phyloP scores from a whole-genome alignment of 305 asterid species.

The Rubia balearica region DNA sequence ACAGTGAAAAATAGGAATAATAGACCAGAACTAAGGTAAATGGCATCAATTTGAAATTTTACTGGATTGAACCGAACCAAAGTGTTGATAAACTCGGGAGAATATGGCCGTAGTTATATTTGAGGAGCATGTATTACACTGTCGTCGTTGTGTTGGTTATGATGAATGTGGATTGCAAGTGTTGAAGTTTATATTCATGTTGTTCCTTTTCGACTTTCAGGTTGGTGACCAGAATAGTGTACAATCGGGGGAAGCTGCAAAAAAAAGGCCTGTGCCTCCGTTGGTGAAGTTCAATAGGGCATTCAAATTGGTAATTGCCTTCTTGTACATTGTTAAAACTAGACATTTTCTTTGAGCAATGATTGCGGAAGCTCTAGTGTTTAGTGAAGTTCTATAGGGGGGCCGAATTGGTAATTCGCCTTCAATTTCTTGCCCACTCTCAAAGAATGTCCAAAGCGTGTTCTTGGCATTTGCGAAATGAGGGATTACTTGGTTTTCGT shows the following conservation, averaged over 20 bases:
- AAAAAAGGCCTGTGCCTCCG: constrained; percentile 37
- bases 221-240: constrained; percentile 25
- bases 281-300: constrained; percentile 50
- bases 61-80: too few species aligned
- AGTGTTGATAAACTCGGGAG: too few species aligned
- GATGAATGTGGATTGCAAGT: background rate
- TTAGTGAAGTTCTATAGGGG: constrained; percentile 50
- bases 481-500: background rate
- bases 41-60: too few species aligned
- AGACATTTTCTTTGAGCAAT: background rate
- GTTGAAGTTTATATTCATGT: background rate
- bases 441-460: background rate
- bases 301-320: constrained; percentile 45
- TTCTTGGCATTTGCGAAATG: background rate
- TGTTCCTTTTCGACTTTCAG: constrained; percentile 1
- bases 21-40: too few species aligned
- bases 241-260: constrained; percentile 27
- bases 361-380: background rate
- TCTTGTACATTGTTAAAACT: background rate
- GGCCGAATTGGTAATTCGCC: constrained; percentile 40
- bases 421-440: background rate
- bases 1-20: too few species aligned
- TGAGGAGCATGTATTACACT: too few species aligned
- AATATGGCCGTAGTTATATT: too few species aligned
- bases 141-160: too few species aligned